These are phyloP conservation scores for Andalucia godoyi DNA, from an alignment of 78 protist genomes.

Conservation along the genomic window DNA sequence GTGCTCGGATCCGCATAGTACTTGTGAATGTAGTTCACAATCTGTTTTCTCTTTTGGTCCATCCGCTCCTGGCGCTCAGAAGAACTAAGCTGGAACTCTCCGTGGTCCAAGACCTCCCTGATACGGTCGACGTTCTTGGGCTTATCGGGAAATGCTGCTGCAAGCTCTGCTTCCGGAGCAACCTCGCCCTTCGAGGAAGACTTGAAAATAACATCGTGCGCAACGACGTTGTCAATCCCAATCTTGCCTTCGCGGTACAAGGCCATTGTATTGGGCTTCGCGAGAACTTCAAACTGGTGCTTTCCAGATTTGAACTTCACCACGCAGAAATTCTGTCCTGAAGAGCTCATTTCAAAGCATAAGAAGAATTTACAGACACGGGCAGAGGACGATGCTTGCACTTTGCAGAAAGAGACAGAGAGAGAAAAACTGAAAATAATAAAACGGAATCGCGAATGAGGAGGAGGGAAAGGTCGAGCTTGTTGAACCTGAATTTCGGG, in stretches of 20 bases:
- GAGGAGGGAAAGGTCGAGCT: too few relatives aligned
- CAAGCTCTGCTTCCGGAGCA: neutral
- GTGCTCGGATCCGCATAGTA: slow-evolving; percentile 7
- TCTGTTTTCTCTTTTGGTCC: neutral
- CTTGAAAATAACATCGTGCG: neutral
- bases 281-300: slow-evolving; percentile 5
- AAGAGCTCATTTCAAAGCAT: too few relatives aligned
- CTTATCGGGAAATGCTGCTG: neutral
- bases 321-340: too few relatives aligned
- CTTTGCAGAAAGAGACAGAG: too few relatives aligned
- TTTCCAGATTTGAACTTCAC: slow-evolving; percentile 7
- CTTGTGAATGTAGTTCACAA: slow-evolving; percentile 21
- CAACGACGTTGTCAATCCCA: neutral
- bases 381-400: too few relatives aligned
- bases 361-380: too few relatives aligned
- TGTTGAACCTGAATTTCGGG: too few relatives aligned
- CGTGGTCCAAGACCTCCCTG: neutral
- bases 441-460: too few relatives aligned
- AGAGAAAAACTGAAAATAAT: too few relatives aligned
- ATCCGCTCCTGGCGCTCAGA: neutral
- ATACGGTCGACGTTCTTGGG: neutral
- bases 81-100: neutral
- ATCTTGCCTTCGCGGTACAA: slow-evolving; percentile 5
- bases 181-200: neutral
- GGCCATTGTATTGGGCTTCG: slow-evolving; percentile 7